Conservation (phyloP, 1,284 basidiomycete genomes). For the Tilletia caries region DNA sequence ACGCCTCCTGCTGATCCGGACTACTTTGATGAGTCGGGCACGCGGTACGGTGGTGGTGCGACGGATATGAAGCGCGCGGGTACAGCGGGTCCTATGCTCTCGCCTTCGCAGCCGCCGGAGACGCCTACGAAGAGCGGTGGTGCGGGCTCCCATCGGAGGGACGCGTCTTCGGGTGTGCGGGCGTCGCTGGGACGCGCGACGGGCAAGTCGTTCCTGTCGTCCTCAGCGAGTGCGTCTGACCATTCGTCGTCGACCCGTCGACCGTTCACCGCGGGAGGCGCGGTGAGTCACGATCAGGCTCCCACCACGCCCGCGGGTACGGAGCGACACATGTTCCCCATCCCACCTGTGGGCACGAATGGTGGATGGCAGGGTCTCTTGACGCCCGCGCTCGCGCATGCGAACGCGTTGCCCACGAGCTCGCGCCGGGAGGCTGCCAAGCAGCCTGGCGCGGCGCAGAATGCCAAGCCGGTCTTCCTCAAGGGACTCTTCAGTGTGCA, state of each 20-base stretch:
- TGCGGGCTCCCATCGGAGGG: background rate
- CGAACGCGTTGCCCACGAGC: conserved; percentile 27
- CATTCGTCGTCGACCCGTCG: background rate
- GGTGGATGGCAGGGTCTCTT: conserved; percentile 29
- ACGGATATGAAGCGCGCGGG: conserved; percentile 4
- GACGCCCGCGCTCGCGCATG: conserved; percentile 24
- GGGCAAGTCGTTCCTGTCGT: conserved; percentile 28
- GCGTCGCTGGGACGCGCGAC: conserved; percentile 30
- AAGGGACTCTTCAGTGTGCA: conserved; percentile 65
- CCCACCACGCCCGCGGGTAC: background rate
- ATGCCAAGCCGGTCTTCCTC: conserved; percentile 49
- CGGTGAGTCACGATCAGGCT: background rate
- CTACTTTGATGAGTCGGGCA: background rate
- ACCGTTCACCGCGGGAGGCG: background rate
- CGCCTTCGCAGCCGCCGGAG: background rate
- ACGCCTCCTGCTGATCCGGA: background rate
- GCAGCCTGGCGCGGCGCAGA: conserved; percentile 15
- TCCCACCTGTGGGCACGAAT: conserved; percentile 24
- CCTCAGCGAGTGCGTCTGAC: conserved; percentile 19
- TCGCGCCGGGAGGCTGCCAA: conserved; percentile 16
- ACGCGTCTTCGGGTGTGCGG: background rate
- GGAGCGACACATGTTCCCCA: conserved; percentile 13
- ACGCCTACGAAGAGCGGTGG: background rate
- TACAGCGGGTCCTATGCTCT: background rate
- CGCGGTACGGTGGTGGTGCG: background rate